Evolutionary conservation across 2,329 filamentous ascomycete species (phyloP), one percentile per base, ranked within the genome.

Genomic region (Metarhizium sp.): DNA sequence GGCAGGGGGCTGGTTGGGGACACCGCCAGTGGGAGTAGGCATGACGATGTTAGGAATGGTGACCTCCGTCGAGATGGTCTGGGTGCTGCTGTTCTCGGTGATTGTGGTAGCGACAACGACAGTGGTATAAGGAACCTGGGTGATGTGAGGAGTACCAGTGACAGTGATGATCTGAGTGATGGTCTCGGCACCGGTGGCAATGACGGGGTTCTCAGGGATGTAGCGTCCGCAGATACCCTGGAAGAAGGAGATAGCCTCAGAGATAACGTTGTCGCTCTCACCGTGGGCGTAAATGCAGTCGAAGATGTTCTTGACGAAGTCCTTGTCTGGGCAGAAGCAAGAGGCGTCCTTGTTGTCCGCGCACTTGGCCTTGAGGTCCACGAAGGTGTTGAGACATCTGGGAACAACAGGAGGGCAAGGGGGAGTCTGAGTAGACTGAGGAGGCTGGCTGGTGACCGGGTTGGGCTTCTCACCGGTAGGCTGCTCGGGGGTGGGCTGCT

Each of bases 341-440:
- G 75, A 73, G 57, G 79, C 74, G 67, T 96, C 90, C 47, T 87
- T 86, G 84, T 96, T 96, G 75, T 89, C 85, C 64, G 79, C 79
- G 82, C 92, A 97, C 67, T 81, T 76, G 52, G 66, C 58, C 52
- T 87, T 81, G 58, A 78, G 73, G 69, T 82, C 81, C 66, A 95
- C 74, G 89, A 90, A 96, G 65, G 91, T 95, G 81, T 92, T 94
- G 74, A 97, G 76, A 78, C 92, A 97, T 67, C 84, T 84, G 60
- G 92, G 92, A 51, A 96, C 86, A 50, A 92, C 81, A 30, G 77
- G 73, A 56, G 91, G 90, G 73, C 84, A 82, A 56, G 77, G 74
- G 46, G 42, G 38, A 32, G 51, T 6, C 42, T 49, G 43, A 13
- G 61, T 52, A 50, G 57, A 53, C 34, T 50, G 49, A n/a, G 51